Base-by-base conservation (phyloP, 495 filamentous ascomycete genomes). In the Hyaloscypha variabilis region DNA sequence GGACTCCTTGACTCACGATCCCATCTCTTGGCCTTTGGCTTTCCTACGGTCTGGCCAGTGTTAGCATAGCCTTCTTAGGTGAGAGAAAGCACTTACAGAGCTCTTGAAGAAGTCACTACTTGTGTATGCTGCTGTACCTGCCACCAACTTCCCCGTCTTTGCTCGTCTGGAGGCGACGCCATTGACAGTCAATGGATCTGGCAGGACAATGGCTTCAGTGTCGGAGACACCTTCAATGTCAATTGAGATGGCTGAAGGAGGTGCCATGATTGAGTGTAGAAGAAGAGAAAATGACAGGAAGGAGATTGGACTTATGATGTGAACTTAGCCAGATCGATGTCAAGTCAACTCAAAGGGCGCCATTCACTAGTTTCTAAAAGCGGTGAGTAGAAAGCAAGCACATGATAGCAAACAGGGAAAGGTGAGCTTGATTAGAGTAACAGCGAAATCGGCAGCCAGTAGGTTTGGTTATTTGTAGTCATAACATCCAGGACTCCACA, bases 21-120 rank as follows among this genome's bases (percentile, higher is more conserved):
- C 88, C 91, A 96, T 69, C 89, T 79, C 77, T 90, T 94, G 1
- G 94, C 90, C 72, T 86, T 87, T 0, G 90, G 90, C 74, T 94
- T 96, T 52, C 86, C 84, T 28, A 61, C 63, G 51, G 75, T 63
- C 77, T 86, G 65, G 26, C 67, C 60, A 29, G 61, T 30, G 51
- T 36, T 28, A 8, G 11, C 25, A 17, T 29, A 60, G 26, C 34
- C 11, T 39, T 24, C 25, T 25, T 39, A 39, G 6, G 19, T 28
- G 6, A 11, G 25, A 29, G 6, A 39, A 17, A 46, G 24, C 17
- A 65, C 83, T 69, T 72, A 87, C 88, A 61, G 87, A 81, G 57
- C 84, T 86, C 79, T 97, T 96, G 77, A 95, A 99, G 81, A 91
- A 88, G 64, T 92, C 90, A 77, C 89, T 92, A 75, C 85, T 89